Base-by-base conservation (phyloP, 202 grass and related monocot species). In the Thinopyrum obtusiflorum region DNA sequence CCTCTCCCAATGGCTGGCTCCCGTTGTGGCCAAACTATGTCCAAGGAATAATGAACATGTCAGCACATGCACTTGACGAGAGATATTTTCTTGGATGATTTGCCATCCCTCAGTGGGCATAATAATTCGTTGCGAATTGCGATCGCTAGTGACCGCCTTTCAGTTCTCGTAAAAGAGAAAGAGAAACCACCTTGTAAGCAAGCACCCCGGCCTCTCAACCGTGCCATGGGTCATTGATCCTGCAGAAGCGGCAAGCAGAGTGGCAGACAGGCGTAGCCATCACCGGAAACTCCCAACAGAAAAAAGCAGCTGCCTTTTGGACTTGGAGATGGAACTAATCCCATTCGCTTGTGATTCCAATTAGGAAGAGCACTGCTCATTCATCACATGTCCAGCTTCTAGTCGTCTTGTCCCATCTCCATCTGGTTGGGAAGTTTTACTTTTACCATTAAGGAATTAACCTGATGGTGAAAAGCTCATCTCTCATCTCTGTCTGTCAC, bases 181-280 rank as follows among this genome's bases (percentile, higher is more conserved):
- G 42, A 46, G 13, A 57, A 17, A 71, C 79, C 32, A 42, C 64
- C 55, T 36, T 36, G 35, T 36, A 13, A 42, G 23, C 11, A 86
- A 17, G 51, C 36, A 3, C 32, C 47, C 49, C 75, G 89, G 61
- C 89, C 47, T 80, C 61, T 87, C 84, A 33, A 40, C 47, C 37
- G 4, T 68, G 55, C 77, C 80, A 87, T 80, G 76, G 76, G 85
- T 61, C 89, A 12, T 70, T 40, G 32, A 49, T 80, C 80, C n/a
- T 36, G 82, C 65, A 79, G 71, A 32, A 82, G 80, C 65, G 39
- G 80, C 5, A 63, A 51, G 27, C 67, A 42, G 76, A 90, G 84
- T 90, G 89, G 89, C 85, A 90, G 89, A 87, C 89, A 90, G 31
- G 67, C 80, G 84, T 84, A 26, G 67, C 84, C 68, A 72, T 89